These are phyloP conservation scores for Erodium trifolium DNA, from an alignment of 441 rosid species.

Conservation along the genomic window DNA sequence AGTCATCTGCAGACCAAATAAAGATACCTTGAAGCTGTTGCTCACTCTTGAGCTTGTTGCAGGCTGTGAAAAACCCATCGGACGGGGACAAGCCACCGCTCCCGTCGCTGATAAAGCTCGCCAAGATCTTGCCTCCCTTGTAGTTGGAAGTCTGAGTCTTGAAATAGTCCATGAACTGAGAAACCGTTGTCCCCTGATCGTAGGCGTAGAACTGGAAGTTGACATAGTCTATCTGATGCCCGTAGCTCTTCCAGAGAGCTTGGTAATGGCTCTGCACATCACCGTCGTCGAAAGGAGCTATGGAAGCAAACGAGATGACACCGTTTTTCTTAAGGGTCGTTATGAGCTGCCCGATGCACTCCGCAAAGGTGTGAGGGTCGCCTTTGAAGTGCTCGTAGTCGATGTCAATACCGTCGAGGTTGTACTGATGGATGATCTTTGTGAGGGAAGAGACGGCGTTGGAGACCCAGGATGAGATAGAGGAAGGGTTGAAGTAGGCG, in stretches of 20 bases:
- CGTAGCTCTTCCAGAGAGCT: slow-evolving; percentile 36
- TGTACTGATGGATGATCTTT: slow-evolving; percentile 28
- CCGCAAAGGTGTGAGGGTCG: slow-evolving; percentile 29
- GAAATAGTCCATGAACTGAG: slow-evolving; percentile 32
- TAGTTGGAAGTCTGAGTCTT: slow-evolving; percentile 28
- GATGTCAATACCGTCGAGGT: slow-evolving; percentile 35
- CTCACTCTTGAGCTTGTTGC: slow-evolving; percentile 30
- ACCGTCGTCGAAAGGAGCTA: slow-evolving; percentile 34
- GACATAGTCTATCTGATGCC: slow-evolving; percentile 35
- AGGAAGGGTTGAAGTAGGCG: slow-evolving; percentile 29
- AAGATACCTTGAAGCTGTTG: slow-evolving; percentile 34
- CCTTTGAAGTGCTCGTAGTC: slow-evolving; percentile 34
- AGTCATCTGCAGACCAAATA: slow-evolving; percentile 38
- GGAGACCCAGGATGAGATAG: slow-evolving; percentile 36
- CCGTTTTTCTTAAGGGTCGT: slow-evolving; percentile 28
- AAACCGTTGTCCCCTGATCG: slow-evolving; percentile 28
- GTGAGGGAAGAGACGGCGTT: slow-evolving; percentile 36
- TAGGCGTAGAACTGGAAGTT: slow-evolving; percentile 45
- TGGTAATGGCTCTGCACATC: slow-evolving; percentile 36
- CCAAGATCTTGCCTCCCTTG: slow-evolving; percentile 33
- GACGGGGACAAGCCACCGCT: slow-evolving; percentile 33
- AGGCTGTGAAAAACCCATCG: slow-evolving; percentile 36
- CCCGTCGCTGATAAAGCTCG: slow-evolving; percentile 30
- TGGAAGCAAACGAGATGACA: slow-evolving; percentile 34
- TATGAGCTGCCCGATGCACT: slow-evolving; percentile 35